Conservation (phyloP, 129 eudicot species). For the Tanacetum coccineum region DNA sequence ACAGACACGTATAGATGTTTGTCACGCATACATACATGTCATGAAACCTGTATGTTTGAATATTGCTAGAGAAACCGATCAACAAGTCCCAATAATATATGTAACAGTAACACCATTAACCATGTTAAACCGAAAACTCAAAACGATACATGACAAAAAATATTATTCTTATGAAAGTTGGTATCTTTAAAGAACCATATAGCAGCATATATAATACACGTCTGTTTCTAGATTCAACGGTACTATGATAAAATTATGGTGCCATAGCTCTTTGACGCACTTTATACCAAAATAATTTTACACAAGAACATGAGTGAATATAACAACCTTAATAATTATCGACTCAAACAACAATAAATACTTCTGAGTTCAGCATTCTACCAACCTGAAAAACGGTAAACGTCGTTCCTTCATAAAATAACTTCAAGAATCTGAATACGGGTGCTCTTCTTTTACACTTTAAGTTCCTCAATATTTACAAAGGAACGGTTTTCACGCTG, state of each 20-base stretch:
- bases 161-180: no score
- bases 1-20: no score
- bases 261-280: conserved; percentile 14
- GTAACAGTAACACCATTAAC: background rate
- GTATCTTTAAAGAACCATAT: no score
- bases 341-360: conserved; percentile 21
- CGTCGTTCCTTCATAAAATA: conserved; percentile 11
- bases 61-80: no score
- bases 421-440: conserved; percentile 3
- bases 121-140: background rate
- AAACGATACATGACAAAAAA: no score
- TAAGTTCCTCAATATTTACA: conserved; percentile 37
- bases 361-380: conserved; percentile 23
- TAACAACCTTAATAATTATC: conserved; percentile 29
- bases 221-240: background rate
- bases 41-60: no score
- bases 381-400: conserved; percentile 30
- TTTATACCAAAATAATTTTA: conserved; percentile 41
- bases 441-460: conserved; percentile 27
- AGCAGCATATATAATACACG: background rate
- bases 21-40: no score
- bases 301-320: conserved; percentile 35
- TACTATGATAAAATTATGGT: background rate
- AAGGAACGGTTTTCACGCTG: conserved; percentile 28
- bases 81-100: background rate